phyloP scores from a whole-genome alignment of 371 early-diverging fungal genomes.

The Apophysomyces elegans region DNA sequence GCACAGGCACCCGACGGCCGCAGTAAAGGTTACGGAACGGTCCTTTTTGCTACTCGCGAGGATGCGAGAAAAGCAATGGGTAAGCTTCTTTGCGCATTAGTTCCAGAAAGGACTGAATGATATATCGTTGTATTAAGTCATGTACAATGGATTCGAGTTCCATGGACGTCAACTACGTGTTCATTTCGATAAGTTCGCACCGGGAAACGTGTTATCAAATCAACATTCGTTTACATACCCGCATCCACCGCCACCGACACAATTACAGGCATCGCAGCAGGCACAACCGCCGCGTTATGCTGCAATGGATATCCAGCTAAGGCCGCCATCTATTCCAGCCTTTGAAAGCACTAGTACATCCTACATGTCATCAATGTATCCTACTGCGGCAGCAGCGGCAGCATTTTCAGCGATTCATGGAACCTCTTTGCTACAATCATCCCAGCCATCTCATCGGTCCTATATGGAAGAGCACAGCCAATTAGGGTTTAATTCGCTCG shows the following conservation, averaged over 20 bases:
- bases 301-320: background rate
- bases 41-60: conserved; percentile 65
- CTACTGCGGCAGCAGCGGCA: conserved; percentile 6
- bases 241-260: conserved; percentile 16
- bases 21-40: conserved; percentile 74
- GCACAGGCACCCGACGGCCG: conserved; percentile 62
- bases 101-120: background rate
- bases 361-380: background rate
- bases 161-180: conserved; percentile 52
- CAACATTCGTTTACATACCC: conserved; percentile 7
- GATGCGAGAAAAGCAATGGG: conserved; percentile 64
- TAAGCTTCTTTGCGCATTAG: conserved; percentile 18
- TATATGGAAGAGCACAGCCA: background rate
- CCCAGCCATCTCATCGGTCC: background rate
- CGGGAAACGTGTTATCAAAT: conserved; percentile 2
- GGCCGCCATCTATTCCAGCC: background rate
- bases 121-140: conserved; percentile 24
- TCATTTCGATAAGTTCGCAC: conserved; percentile 48
- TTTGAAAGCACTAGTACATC: background rate
- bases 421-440: background rate
- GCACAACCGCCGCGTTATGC: conserved; percentile 8
- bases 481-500: conserved; percentile 1
- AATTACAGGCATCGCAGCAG: conserved; percentile 1
- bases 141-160: conserved; percentile 48
- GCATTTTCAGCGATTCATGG: background rate